Base-by-base conservation (phyloP, 495 filamentous ascomycete species). In the Penicillium tannophilum region DNA sequence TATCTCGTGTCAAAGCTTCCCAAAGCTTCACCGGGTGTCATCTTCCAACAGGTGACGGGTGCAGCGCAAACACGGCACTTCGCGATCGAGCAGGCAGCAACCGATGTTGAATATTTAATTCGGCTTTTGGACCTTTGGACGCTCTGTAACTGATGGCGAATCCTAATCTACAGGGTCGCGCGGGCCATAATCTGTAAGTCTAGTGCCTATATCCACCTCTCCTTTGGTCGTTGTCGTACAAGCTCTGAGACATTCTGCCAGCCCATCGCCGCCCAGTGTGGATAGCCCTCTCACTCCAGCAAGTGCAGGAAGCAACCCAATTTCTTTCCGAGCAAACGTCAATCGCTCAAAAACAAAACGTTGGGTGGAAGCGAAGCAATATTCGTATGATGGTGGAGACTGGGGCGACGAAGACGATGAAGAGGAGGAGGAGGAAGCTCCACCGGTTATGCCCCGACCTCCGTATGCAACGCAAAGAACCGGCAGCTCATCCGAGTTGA, bases 291-390 rank as follows among this genome's bases (percentile, higher is more conserved):
- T 71, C 23, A 69, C 74, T 0, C 69, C 75, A 28, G 55, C 51
- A 30, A 61, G 55, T 43, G 61, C 65, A 39, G 52, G 67, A 44
- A 63, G 65, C 53, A 64, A 78, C 68, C 79, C 86, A 31, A 68
- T 83, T 17, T 83, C 84, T 44, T 90, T 85, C 72, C 85, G 81
- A 66, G 82, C 92, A 12, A 96, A 98, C 69, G 88, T 97, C 28
- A 92, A 90, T 73, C 89, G 94, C 56, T 80, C 88, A 33, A 96
- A 97, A 76, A 97, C 94, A 17, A 92, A 86, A 74, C 92, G 92
- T 77, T 98, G 94, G 94, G 88, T 93, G 11, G 88, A 97, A 64
- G 94, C 94, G 23, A 95, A 93, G 70, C 80, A 86, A 39, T 85
- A 87, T 57, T 88, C 88, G 57, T 98, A 98, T 65, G 94, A 93